Base-by-base conservation (phyloP, 2,329 filamentous ascomycete species). In the Ophioceras dolichostomum region DNA sequence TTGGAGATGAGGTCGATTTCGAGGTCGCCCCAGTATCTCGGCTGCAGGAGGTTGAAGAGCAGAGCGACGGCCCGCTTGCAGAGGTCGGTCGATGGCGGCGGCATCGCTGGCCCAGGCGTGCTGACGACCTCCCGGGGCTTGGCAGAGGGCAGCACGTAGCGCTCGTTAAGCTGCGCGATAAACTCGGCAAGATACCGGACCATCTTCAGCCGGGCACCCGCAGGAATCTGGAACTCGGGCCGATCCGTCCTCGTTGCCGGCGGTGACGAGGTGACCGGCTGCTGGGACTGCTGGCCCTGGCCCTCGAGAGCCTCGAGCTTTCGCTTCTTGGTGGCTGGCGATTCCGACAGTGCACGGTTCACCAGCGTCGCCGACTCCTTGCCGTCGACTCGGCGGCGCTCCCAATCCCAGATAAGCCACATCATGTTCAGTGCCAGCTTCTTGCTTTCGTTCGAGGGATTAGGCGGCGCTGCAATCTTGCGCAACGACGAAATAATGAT, bases 151-250 rank as follows among this genome's bases (percentile, higher is more conserved):
- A 87, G 73, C 16, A 79, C 78, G 54, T 83, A 95, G 24, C 88
- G 76, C 57, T 96, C 91, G 14, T 83, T 81, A 17, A 95, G 68
- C 36, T 86, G 83, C 2, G 87, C 88, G 47, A 96, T 94, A 58
- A 96, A 96, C 42, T 91, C 84, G 21, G 96, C 83, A 22, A 98
- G 72, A 52, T 96, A 98, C 58, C 94, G 95, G 34, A 95, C 73
- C 65, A 98, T 81, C 56, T 86, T 81, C 31, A 79, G 72, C 16
- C 88, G 76, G 38, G 83, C 76, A 1, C 72, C 56, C 1, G 70
- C 55, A 8, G 82, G 74, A 19, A 89, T 78, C 43, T 73, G 67
- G 47, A 83, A 88, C 39, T 87, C 83, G 0, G 62, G 58, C 41
- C 68, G 68, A 62, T 59, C 26, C 53, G 55, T 42, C 21, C 40